phyloP scores from a whole-genome alignment of 192 early-diverging fungal species.

The Backusella westeae region DNA sequence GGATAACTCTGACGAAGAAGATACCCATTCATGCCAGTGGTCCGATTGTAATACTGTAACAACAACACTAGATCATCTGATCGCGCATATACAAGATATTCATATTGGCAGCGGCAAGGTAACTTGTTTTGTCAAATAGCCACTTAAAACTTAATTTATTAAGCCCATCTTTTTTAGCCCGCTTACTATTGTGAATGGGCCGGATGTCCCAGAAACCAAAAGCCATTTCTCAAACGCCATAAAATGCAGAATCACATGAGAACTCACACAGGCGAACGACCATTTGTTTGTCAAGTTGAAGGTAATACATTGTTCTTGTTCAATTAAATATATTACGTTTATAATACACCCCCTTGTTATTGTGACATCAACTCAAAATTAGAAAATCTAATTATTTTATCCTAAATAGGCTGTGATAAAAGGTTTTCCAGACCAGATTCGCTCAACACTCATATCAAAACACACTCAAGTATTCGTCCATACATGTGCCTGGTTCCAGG shows the following conservation, averaged over 20 bases:
- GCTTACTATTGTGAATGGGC: constrained; percentile 48
- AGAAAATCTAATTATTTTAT: constrained; percentile 6
- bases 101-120: constrained; percentile 58
- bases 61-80: constrained; percentile 24
- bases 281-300: constrained; percentile 41
- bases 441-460: constrained; percentile 63
- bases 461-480: constrained; percentile 49
- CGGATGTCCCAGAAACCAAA: constrained; percentile 44
- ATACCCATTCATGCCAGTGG: constrained; percentile 11
- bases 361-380: not conserved
- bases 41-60: constrained; percentile 3
- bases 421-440: constrained; percentile 69
- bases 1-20: constrained; percentile 8
- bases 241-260: constrained; percentile 70
- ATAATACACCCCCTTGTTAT: not conserved
- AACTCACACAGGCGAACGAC: constrained; percentile 71
- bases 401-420: constrained; percentile 53
- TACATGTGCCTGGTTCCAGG: constrained; percentile 44
- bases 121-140: not conserved
- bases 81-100: constrained; percentile 44
- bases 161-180: constrained; percentile 22
- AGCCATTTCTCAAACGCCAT: constrained; percentile 66
- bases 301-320: constrained; percentile 1
- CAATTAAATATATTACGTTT: not conserved
- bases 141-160: not conserved